phyloP scores from a whole-genome alignment of 1,284 basidiomycete species.

The Coriolopsis trogii region DNA sequence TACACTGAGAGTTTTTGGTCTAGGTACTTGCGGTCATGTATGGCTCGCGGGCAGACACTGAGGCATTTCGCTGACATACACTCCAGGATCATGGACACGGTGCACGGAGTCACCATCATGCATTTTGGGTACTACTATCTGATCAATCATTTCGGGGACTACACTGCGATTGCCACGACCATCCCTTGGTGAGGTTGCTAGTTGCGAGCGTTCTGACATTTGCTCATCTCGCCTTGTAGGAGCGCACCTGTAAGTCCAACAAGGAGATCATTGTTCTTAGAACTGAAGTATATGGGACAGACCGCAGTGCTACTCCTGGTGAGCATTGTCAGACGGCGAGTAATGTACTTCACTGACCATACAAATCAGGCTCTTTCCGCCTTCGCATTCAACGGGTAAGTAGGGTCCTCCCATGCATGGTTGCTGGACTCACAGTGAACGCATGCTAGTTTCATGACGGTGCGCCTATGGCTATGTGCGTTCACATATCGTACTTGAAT shows the following conservation, averaged over 20 bases:
- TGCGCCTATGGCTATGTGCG: not conserved
- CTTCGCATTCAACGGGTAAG: too few species aligned
- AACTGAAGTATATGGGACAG: too few species aligned
- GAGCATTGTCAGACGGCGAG: too few species aligned
- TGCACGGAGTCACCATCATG: not conserved
- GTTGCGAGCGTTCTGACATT: not conserved
- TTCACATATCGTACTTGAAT: not conserved
- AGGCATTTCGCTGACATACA: not conserved
- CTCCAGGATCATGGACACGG: not conserved
- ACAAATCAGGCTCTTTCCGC: too few species aligned
- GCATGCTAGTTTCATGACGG: not conserved
- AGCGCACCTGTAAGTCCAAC: not conserved
- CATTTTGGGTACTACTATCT: not conserved
- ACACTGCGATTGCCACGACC: not conserved
- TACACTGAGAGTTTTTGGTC: not conserved
- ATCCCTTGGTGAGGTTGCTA: not conserved
- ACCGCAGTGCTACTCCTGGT: too few species aligned
- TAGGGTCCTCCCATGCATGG: too few species aligned
- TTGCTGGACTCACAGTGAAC: too few species aligned
- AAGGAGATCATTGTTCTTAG: too few species aligned
- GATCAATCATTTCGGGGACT: slow-evolving; percentile 1
- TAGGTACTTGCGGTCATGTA: not conserved
- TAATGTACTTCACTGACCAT: too few species aligned
- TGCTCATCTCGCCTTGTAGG: not conserved
- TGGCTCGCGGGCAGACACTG: not conserved